Conservation (phyloP, 345 rosid genomes). For the Erodium maritimum region DNA sequence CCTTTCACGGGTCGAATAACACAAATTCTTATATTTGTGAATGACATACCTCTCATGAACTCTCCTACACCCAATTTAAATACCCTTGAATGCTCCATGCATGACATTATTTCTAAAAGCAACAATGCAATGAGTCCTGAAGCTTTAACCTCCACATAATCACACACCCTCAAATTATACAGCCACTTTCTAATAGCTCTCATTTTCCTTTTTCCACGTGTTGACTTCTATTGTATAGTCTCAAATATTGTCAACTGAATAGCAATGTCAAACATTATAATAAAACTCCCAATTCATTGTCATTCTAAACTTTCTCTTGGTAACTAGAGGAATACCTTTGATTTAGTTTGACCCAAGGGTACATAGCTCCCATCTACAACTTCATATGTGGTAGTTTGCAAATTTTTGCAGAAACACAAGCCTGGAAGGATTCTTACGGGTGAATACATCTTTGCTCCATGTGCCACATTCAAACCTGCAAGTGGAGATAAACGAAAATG, state of each 20-base stretch:
- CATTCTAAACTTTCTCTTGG: neutral
- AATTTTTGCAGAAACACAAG: constrained; percentile 33
- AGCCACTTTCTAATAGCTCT: too few relatives aligned
- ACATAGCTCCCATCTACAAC: constrained; percentile 46
- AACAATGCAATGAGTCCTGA: too few relatives aligned
- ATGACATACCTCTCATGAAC: too few relatives aligned
- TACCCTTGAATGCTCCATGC: too few relatives aligned
- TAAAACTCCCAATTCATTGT: too few relatives aligned
- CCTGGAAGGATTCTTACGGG: constrained; percentile 15
- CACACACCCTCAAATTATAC: too few relatives aligned
- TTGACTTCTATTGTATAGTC: neutral
- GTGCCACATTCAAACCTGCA: constrained; percentile 19
- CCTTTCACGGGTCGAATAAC: too few relatives aligned
- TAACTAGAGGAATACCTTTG: constrained; percentile 10
- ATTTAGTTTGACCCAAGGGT: constrained; percentile 27
- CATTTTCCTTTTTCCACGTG: neutral
- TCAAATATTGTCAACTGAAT: neutral
- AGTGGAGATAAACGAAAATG: neutral
- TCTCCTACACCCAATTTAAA: too few relatives aligned
- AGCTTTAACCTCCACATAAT: too few relatives aligned
- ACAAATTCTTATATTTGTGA: too few relatives aligned
- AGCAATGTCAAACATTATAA: neutral
- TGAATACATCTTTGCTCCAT: constrained; percentile 6
- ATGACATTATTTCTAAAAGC: too few relatives aligned
- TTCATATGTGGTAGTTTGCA: constrained; percentile 42